Evolutionary conservation across 208 protist genomes (phyloP).

Genomic region (Jaenimonas drosophilae): DNA sequence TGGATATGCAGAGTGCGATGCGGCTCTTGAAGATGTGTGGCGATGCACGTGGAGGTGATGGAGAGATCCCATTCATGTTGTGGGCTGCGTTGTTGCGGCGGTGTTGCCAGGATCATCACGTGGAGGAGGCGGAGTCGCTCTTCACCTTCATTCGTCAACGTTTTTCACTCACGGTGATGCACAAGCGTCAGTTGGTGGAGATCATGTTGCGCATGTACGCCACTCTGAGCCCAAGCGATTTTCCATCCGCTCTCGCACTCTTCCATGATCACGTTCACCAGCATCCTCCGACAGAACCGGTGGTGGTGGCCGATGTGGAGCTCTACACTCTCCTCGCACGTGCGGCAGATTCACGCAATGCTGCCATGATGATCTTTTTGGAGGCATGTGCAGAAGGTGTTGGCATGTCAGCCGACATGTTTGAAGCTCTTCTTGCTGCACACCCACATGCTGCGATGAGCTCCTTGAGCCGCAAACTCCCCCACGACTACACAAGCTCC

Average conservation of each 20-base stretch:
- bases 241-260: conserved; percentile 37
- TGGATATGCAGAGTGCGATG: conserved; percentile 73
- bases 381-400: conserved; percentile 69
- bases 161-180: conserved; percentile 21
- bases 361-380: conserved; percentile 80
- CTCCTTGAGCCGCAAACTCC: conserved; percentile 56
- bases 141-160: conserved; percentile 66
- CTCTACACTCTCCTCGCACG: conserved; percentile 69
- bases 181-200: conserved; percentile 76
- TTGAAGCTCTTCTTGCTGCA: conserved; percentile 44
- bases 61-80: conserved; percentile 53
- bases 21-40: conserved; percentile 44
- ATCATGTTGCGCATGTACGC: conserved; percentile 88
- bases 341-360: conserved; percentile 63
- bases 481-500: conserved; percentile 64
- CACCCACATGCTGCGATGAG: conserved; percentile 31
- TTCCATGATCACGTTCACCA: conserved; percentile 67
- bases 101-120: conserved; percentile 53
- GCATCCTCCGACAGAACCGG: conserved; percentile 29
- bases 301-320: conserved; percentile 21
- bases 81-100: conserved; percentile 78
- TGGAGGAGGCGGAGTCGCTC: conserved; percentile 67
- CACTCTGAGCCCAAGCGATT: conserved; percentile 56
- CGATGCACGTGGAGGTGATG: conserved; percentile 6
- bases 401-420: conserved; percentile 38